Evolutionary conservation across 1,284 basidiomycete species (phyloP).

Genomic region (Porogramme epimiltina): DNA sequence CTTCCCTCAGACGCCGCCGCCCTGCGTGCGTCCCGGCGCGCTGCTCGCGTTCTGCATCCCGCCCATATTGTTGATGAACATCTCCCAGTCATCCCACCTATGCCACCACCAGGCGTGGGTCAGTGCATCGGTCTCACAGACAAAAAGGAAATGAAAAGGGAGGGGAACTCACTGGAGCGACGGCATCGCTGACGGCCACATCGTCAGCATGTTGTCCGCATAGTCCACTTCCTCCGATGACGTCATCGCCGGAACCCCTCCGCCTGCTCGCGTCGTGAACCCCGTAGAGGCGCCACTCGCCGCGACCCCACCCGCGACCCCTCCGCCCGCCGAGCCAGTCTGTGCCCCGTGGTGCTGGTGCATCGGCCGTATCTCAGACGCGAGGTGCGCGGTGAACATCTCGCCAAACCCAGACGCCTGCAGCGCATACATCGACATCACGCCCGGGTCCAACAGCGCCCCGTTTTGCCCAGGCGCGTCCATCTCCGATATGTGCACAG

Average conservation of each 20-base stretch:
- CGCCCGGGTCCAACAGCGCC: conserved; percentile 17
- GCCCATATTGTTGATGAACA: conserved; percentile 27
- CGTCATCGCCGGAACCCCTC: conserved; percentile 6
- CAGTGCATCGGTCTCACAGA: background rate
- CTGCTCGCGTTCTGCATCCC: conserved; percentile 15
- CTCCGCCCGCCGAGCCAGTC: background rate
- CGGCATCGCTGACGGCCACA: conserved; percentile 36
- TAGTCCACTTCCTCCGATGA: conserved; percentile 29
- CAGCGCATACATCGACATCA: conserved; percentile 16
- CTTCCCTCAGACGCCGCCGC: too few species aligned
- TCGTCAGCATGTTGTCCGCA: conserved; percentile 29
- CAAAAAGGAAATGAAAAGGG: too few species aligned
- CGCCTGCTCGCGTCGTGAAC: too few species aligned
- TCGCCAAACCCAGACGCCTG: conserved; percentile 10
- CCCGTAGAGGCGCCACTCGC: too few species aligned
- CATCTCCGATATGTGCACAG: too few species aligned
- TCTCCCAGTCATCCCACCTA: conserved; percentile 32
- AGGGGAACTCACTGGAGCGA: conserved; percentile 35
- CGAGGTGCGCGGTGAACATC: too few species aligned
- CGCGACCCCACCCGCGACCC: background rate
- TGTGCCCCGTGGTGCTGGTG: conserved; percentile 9
- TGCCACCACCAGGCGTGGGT: too few species aligned
- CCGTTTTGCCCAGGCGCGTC: too few species aligned
- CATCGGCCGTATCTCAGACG: conserved; percentile 9
- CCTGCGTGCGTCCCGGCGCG: too few species aligned